These are phyloP conservation scores for Sphaerosporella brunnea DNA, from an alignment of 495 filamentous ascomycete species.

Conservation along the genomic window DNA sequence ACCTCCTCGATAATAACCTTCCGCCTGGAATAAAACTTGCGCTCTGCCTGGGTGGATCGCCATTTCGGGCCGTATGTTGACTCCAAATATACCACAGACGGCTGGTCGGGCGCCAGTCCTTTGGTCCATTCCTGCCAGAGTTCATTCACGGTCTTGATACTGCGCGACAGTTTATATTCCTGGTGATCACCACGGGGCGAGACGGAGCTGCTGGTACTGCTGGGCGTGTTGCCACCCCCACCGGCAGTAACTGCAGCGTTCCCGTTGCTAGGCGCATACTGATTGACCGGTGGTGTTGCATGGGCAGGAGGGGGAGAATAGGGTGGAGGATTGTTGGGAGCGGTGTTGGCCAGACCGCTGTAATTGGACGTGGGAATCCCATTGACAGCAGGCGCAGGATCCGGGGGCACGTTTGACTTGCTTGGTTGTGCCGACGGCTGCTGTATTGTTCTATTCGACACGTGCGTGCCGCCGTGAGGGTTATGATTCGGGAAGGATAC, in stretches of 20 bases:
- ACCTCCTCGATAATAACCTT: slow-evolving; percentile 25
- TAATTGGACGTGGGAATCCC: neutral
- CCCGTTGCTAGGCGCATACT: slow-evolving; percentile 7
- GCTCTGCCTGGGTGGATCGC: slow-evolving; percentile 18
- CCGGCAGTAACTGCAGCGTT: slow-evolving; percentile 12
- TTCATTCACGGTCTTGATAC: slow-evolving; percentile 15
- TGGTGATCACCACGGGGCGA: slow-evolving; percentile 6
- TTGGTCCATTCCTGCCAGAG: slow-evolving; percentile 23
- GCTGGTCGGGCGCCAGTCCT: slow-evolving; percentile 7
- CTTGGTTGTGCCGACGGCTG: neutral
- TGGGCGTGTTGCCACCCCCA: slow-evolving; percentile 1
- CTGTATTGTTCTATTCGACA: neutral
- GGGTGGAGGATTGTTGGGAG: slow-evolving; percentile 15
- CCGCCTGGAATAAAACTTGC: slow-evolving; percentile 23
- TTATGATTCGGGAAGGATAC: slow-evolving; percentile 19
- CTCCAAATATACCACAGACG: slow-evolving; percentile 20
- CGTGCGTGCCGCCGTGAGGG: neutral
- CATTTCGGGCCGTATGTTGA: slow-evolving; percentile 19
- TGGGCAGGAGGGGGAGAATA: slow-evolving; percentile 18
- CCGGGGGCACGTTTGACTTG: neutral
- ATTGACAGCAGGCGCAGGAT: neutral
- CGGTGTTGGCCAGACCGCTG: neutral
- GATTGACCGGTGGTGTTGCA: neutral
- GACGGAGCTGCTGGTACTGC: slow-evolving; percentile 8
- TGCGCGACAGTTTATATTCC: slow-evolving; percentile 22